Percentiles rank a stretch among this genome's conserved stretches.
Evolutionary conservation across 2,329 filamentous ascomycete genomes (phyloP).

Genomic region (Colletotrichum simmondsii): DNA sequence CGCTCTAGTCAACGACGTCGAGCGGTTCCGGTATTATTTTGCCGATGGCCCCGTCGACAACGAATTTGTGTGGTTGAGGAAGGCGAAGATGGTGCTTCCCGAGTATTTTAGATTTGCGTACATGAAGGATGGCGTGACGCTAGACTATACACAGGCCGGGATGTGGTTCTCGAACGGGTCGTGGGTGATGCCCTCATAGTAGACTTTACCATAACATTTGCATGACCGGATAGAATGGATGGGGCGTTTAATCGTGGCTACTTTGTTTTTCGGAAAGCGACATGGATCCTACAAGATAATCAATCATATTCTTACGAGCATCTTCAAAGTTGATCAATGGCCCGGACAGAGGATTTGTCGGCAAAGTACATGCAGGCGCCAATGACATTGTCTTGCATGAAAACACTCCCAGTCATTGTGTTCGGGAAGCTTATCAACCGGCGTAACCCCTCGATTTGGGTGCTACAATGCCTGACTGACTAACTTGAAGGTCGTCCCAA

Average conservation of each 20-base stretch:
- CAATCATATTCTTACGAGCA: background rate
- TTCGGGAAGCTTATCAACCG: no score
- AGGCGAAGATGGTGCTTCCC: constrained; percentile 21
- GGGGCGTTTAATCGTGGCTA: background rate
- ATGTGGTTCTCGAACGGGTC: constrained; percentile 29
- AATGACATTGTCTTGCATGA: no score
- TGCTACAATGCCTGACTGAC: no score
- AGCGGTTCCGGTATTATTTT: constrained; percentile 80
- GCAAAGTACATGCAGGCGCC: background rate
- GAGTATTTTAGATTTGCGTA: constrained; percentile 32
- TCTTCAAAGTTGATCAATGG: no score
- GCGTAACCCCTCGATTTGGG: no score
- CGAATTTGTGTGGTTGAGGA: constrained; percentile 22
- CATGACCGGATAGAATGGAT: background rate
- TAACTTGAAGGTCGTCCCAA: no score
- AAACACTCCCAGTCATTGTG: no score
- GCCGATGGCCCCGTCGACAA: constrained; percentile 53
- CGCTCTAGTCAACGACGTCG: constrained; percentile 86
- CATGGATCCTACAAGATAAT: background rate
- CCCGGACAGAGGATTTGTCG: no score
- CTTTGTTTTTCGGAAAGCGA: background rate
- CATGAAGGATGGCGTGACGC: constrained; percentile 24
- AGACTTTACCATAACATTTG: background rate
- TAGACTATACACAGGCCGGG: constrained; percentile 25
- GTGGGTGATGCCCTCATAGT: constrained; percentile 19